Evolutionary conservation across 805 yeast species (phyloP).

Genomic region (Candida nanaspora): DNA sequence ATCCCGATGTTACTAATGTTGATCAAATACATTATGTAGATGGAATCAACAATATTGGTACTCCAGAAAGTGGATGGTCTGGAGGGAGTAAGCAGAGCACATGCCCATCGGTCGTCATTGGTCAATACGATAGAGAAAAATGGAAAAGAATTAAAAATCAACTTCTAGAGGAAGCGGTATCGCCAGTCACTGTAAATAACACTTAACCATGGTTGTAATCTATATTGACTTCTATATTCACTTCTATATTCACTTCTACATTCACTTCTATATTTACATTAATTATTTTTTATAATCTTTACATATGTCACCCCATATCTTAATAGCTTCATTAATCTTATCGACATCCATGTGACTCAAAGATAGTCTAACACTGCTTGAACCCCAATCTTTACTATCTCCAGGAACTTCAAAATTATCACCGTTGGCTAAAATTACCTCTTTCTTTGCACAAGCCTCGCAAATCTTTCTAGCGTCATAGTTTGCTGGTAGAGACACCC

Average conservation of each 20-base stretch:
- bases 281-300: not conserved
- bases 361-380: slow-evolving; percentile 45
- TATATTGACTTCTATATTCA: not conserved
- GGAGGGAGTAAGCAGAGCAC: slow-evolving; percentile 24
- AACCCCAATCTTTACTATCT: slow-evolving; percentile 59
- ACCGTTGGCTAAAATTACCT: slow-evolving; percentile 69
- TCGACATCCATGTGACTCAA: slow-evolving; percentile 42
- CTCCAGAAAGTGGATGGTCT: slow-evolving; percentile 17
- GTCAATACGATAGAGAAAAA: slow-evolving; percentile 60
- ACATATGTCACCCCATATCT: slow-evolving; percentile 41
- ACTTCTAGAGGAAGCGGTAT: slow-evolving; percentile 4
- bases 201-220: too few species aligned
- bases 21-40: not conserved
- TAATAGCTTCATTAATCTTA: slow-evolving; percentile 42
- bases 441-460: slow-evolving; percentile 30
- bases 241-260: not conserved
- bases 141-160: slow-evolving; percentile 45
- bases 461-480: slow-evolving; percentile 26
- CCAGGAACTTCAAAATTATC: slow-evolving; percentile 67
- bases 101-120: slow-evolving; percentile 51
- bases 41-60: not conserved
- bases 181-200: not conserved
- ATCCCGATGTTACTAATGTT: not conserved
- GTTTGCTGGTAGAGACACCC: slow-evolving; percentile 55
- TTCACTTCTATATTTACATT: not conserved